Conservation (phyloP, 345 rosid species). For the Heritiera littoralis region DNA sequence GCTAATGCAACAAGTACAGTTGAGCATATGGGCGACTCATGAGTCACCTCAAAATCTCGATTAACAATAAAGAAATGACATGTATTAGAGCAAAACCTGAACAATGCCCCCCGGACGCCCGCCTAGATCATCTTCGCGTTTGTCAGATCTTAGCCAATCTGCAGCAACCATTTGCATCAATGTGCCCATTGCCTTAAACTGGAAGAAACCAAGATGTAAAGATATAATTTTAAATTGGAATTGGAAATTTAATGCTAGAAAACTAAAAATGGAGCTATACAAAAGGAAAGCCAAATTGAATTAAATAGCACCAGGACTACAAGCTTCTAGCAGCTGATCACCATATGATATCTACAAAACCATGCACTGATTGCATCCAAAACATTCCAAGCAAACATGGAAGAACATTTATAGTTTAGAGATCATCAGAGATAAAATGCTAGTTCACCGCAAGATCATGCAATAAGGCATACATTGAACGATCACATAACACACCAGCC, state of each 20-base stretch:
- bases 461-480: slow-evolving; percentile 1
- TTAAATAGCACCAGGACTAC: neutral
- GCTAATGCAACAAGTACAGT: slow-evolving; percentile 20
- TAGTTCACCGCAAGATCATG: slow-evolving; percentile 8
- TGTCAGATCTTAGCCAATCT: slow-evolving; percentile 90
- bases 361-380: neutral
- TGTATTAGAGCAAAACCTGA: slow-evolving; percentile 51
- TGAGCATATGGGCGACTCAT: neutral
- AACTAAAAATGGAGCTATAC: neutral
- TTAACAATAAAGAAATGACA: slow-evolving; percentile 13
- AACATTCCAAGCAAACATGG: neutral
- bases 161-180: slow-evolving; percentile 96
- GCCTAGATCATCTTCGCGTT: slow-evolving; percentile 88
- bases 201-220: slow-evolving; percentile 20
- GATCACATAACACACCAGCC: neutral
- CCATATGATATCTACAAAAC: neutral
- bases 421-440: slow-evolving; percentile 1
- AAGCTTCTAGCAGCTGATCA: slow-evolving; percentile 9
- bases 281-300: slow-evolving; percentile 6
- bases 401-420: neutral
- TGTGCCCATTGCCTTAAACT: slow-evolving; percentile 85
- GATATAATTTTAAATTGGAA: neutral
- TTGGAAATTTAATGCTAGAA: neutral
- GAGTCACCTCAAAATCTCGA: neutral
- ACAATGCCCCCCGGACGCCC: slow-evolving; percentile 88